Evolutionary conservation across 768 basidiomycete species (phyloP).

Genomic region (Inosperma sp.): DNA sequence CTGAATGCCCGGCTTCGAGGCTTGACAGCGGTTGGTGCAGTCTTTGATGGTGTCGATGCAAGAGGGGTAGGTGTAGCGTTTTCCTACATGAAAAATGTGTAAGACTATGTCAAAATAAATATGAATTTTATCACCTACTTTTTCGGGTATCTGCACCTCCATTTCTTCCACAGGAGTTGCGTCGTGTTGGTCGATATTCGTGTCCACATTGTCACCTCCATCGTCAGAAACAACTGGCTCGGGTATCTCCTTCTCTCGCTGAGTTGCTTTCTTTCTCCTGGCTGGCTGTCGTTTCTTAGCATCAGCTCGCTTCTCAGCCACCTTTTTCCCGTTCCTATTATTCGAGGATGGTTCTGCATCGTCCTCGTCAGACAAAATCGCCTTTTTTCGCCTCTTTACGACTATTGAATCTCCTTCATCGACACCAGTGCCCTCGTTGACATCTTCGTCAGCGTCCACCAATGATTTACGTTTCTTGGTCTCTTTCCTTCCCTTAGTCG

Average conservation of each 20-base stretch:
- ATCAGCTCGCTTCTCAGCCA: too few relatives aligned
- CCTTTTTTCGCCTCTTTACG: conserved; percentile 22
- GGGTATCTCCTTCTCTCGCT: not conserved
- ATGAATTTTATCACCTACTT: too few relatives aligned
- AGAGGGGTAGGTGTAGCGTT: conserved; percentile 25
- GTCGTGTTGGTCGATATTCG: not conserved
- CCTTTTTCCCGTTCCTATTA: not conserved
- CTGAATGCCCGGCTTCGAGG: conserved; percentile 16
- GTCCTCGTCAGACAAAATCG: conserved; percentile 10
- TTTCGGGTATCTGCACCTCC: too few relatives aligned
- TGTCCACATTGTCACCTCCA: not conserved
- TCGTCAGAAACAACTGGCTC: not conserved
- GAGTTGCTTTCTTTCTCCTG: not conserved
- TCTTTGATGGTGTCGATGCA: conserved; percentile 1
- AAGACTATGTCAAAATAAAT: not conserved
- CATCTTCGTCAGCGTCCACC: conserved; percentile 24
- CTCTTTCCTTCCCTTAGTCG: not conserved
- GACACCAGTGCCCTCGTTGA: conserved; percentile 3
- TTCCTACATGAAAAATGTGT: conserved; percentile 21
- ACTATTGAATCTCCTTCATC: conserved; percentile 19
- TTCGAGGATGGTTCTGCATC: conserved; percentile 1
- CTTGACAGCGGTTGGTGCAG: conserved; percentile 10
- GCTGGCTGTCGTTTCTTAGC: too few relatives aligned
- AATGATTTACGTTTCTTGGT: conserved; percentile 20
- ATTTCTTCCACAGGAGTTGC: conserved; percentile 13